These are phyloP conservation scores for Globisporangium camurandrum DNA, from an alignment of 352 stramenopile species.

Conservation along the genomic window DNA sequence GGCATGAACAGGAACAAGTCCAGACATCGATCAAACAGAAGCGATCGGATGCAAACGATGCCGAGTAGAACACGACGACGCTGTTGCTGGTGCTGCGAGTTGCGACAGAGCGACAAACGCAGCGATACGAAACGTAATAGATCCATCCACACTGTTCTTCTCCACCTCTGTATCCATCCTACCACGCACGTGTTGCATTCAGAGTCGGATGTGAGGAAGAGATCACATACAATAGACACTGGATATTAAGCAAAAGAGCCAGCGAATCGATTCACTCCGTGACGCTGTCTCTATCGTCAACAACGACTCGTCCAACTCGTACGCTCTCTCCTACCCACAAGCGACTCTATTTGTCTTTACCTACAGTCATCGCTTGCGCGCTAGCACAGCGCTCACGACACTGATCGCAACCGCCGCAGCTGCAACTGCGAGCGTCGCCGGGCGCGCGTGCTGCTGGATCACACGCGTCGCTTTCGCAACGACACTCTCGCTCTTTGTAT, in stretches of 20 bases:
- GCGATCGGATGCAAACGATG: background rate
- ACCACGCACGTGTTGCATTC: no score
- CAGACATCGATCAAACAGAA: conserved; percentile 1
- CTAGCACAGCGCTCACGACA: conserved; percentile 5
- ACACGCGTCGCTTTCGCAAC: conserved; percentile 6
- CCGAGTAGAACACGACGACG: background rate
- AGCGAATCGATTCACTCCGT: no score
- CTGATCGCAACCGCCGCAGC: conserved; percentile 3
- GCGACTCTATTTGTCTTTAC: no score
- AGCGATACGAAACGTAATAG: background rate
- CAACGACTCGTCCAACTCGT: no score
- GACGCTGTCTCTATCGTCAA: no score
- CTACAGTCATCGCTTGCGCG: conserved; percentile 7
- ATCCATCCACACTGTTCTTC: no score
- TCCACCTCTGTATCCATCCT: no score
- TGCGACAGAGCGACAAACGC: background rate
- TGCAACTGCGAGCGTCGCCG: background rate
- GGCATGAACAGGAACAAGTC: background rate
- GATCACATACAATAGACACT: no score
- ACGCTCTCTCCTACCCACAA: no score
- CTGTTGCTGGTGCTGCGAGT: background rate
- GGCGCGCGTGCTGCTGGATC: conserved; percentile 6
- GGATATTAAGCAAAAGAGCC: no score
- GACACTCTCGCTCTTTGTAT: background rate
- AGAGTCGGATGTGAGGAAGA: no score